Conservation (phyloP, 2,329 filamentous ascomycete genomes). For the Monosporascus sp. region DNA sequence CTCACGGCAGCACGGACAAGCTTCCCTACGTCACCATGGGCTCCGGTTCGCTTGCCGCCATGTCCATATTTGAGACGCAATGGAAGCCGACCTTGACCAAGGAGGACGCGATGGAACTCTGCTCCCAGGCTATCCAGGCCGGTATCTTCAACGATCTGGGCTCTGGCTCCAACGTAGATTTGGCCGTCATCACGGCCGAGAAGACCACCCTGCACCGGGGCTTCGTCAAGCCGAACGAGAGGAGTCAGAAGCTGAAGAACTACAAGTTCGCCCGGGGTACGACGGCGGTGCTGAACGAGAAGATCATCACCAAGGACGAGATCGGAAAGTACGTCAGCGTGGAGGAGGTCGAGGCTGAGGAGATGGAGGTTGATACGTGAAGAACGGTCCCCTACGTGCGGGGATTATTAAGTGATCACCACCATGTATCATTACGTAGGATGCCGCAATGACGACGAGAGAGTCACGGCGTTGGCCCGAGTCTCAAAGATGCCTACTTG, state of each 20-base stretch:
- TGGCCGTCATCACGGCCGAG: slow-evolving; percentile 89
- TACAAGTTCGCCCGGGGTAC: slow-evolving; percentile 88
- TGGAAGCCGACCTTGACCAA: slow-evolving; percentile 77
- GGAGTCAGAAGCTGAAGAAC: slow-evolving; percentile 85
- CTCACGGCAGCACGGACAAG: slow-evolving; percentile 97
- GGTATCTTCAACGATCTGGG: slow-evolving; percentile 99
- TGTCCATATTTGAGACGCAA: slow-evolving; percentile 95
- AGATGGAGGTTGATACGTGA: slow-evolving; percentile 64
- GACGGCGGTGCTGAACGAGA: slow-evolving; percentile 94
- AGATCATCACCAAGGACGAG: slow-evolving; percentile 89
- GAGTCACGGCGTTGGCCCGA: neutral
- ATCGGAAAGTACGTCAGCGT: slow-evolving; percentile 92
- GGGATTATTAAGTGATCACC: neutral
- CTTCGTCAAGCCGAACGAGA: slow-evolving; percentile 88
- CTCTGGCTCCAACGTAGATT: slow-evolving; percentile 94
- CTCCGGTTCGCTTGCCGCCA: slow-evolving; percentile 89
- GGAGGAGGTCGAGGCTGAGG: slow-evolving; percentile 71
- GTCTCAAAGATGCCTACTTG: neutral
- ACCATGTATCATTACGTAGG: neutral
- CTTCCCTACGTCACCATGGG: slow-evolving; percentile 99
- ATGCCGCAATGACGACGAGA: neutral
- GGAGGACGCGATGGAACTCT: slow-evolving; percentile 65
- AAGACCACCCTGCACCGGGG: slow-evolving; percentile 93
- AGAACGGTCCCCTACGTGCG: neutral
- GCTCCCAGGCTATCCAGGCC: slow-evolving; percentile 74